Evolutionary conservation across 2,329 filamentous ascomycete genomes (phyloP).

Genomic region (Diplocarpon mali): DNA sequence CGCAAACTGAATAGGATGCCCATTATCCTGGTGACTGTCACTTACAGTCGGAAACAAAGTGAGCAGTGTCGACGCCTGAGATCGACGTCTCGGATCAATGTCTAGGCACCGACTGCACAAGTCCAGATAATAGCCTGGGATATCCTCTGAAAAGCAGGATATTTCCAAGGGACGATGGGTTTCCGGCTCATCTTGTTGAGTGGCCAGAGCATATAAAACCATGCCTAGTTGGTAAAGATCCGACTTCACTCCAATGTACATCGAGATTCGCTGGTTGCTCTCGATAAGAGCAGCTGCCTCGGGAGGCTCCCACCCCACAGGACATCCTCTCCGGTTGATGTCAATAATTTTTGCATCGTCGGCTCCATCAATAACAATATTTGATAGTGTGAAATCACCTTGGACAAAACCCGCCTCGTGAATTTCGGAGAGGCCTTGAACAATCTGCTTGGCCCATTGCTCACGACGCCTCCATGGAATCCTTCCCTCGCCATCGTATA

Average conservation of each 20-base stretch:
- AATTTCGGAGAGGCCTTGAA: constrained; percentile 80
- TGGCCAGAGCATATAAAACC: constrained; percentile 84
- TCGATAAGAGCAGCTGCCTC: constrained; percentile 80
- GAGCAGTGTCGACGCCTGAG: constrained; percentile 63
- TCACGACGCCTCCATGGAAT: constrained; percentile 62
- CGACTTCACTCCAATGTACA: constrained; percentile 97
- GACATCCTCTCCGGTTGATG: constrained; percentile 94
- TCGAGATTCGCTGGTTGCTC: constrained; percentile 79
- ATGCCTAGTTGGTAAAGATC: constrained; percentile 94
- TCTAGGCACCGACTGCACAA: constrained; percentile 63
- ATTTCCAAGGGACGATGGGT: constrained; percentile 59
- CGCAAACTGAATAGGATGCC: constrained; percentile 21
- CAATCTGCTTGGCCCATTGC: constrained; percentile 84
- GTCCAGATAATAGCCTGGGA: constrained; percentile 76
- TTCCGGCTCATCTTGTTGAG: constrained; percentile 84
- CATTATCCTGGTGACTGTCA: constrained; percentile 11
- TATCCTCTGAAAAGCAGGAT: constrained; percentile 40
- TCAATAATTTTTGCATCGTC: constrained; percentile 95
- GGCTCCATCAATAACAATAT: constrained; percentile 81
- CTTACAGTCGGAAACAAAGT: constrained; percentile 48
- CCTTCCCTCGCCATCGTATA: constrained; percentile 63
- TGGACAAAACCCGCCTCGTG: constrained; percentile 96
- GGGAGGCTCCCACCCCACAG: constrained; percentile 93
- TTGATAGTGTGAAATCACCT: constrained; percentile 92
- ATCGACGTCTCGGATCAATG: constrained; percentile 58